Evolutionary conservation across 305 asterid species (phyloP), one percentile per base, ranked within the genome.

Genomic region (Fraxinus albicans): DNA sequence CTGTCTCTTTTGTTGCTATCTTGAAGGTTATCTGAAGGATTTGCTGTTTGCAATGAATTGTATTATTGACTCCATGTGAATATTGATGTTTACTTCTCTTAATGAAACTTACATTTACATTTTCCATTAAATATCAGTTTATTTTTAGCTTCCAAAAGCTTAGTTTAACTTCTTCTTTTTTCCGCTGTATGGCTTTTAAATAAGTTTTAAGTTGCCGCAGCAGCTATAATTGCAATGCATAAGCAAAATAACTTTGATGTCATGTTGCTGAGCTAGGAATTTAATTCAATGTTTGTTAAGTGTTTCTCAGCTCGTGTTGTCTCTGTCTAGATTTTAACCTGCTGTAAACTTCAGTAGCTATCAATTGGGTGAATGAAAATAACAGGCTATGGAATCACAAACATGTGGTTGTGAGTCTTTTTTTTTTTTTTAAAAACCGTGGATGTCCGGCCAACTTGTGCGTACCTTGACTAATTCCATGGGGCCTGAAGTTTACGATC

Each of bases 111-210:
- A 7, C 1, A 60, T 23, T 53, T 77, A 58, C 10, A 60, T 23
- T 53, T 77, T 21, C 31, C 76, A 73, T 27, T 67, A 9, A 78
- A 58, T n/a, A 34, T n/a, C 73, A 17, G 9, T 53, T 72, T 12
- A 38, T n/a, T 42, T 63, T 47, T 80, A 70, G 80, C 53, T 35
- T 81, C 69, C 82, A 74, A 38, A 34, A 44, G 9, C 72, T 76
- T 10, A 65, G 35, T 15, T 47, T 38, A 40, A 38, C 73, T 33
- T 38, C 42, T 75, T 72, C 25, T 27, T 53, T 83, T 74, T 35
- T 34, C 76, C 33, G 63, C 63, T 44, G 6, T 38, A 25, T 60
- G 50, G 78, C 70, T 70, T 40, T 35, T 69, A 29, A 35, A 67
- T 36, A 31, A 29, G 29, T 53, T 34, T 74, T 63, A 60, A 73